Base-by-base conservation (phyloP, 164 flowering plant genomes). In the Berberis vulgaris region DNA sequence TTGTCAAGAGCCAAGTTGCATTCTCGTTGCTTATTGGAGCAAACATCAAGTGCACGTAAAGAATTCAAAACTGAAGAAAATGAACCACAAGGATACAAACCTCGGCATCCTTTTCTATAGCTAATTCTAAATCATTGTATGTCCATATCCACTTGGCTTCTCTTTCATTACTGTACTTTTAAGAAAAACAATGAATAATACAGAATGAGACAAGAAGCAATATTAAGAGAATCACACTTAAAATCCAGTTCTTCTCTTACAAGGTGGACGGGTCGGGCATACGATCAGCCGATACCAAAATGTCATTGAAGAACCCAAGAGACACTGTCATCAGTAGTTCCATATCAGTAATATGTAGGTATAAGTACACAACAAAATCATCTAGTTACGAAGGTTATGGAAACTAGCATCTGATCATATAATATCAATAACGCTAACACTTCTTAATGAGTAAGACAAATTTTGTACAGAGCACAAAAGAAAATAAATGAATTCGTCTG, bases 241-340 rank as follows among this genome's bases (percentile, higher is more conserved):
- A 47, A 47, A 47, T 2, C 4, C 50, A 6, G 10, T 11, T 47
- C 9, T 6, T 1, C 5, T n/a, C 77, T 80, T 78, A 87, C 96
- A 57, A 69, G 53, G 49, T 72, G 54, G 75, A 73, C 57, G 84
- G 85, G n/a, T 61, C 39, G 53, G 80, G 85, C 71, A 92, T 63
- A 65, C 73, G 79, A 74, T 79, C 75, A 54, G 57, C 74, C n/a
- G 96, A 88, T 44, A 92, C 68, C 56, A 77, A 72, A 44, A 89
- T 86, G 73, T 92, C 96, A 45, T 84, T 85, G 67, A 88, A 92
- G 65, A 89, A 92, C 59, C 93, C 96, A 69, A 92, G 81, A n/a
- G 98, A 75, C 66, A 92, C 98, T 92, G 94, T 69, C 60, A 71
- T 59, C 12, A 61, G 4, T 59, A 11, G 62, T 3, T 42, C 54